phyloP scores from a whole-genome alignment of 2,329 filamentous ascomycete species.

The Blastomyces silverae region DNA sequence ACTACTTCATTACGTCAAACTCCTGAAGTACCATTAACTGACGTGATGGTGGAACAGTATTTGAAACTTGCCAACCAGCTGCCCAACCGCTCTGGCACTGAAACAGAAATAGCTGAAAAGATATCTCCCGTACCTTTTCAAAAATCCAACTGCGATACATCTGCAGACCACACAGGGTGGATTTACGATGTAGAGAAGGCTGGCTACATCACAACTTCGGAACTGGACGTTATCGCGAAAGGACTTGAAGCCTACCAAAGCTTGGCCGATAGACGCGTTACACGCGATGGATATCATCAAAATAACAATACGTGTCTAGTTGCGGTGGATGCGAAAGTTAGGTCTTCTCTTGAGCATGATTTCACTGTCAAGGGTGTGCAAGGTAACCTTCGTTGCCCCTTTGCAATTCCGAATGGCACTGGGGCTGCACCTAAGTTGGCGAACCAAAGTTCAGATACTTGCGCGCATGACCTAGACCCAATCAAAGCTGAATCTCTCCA shows the following conservation, averaged over 20 bases:
- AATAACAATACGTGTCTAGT: conserved; percentile 37
- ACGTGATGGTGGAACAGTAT: conserved; percentile 30
- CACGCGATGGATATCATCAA: conserved; percentile 28
- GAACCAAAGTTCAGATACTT: conserved; percentile 37
- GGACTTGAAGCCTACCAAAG: conserved; percentile 38
- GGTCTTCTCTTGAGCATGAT: conserved; percentile 71
- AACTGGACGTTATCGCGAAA: conserved; percentile 34
- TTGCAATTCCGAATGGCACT: conserved; percentile 51
- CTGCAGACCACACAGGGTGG: conserved; percentile 18
- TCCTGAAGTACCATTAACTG: conserved; percentile 23
- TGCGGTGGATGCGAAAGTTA: conserved; percentile 50
- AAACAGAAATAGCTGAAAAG: conserved; percentile 12
- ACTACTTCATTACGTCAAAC: conserved; percentile 8
- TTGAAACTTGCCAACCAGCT: conserved; percentile 31
- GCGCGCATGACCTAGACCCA: conserved; percentile 51
- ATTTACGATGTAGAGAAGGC: conserved; percentile 18
- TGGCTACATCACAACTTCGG: conserved; percentile 16
- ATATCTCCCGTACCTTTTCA: conserved; percentile 9
- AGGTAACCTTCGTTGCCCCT: conserved; percentile 74
- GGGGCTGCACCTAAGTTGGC: conserved; percentile 31
- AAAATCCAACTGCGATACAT: conserved; percentile 6
- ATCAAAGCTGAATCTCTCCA: conserved; percentile 44
- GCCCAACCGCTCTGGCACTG: conserved; percentile 24
- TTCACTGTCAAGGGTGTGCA: conserved; percentile 82
- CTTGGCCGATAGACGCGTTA: conserved; percentile 27